Evolutionary conservation across 257 asterid genomes (phyloP).

Genomic region (Gentiana dahurica): DNA sequence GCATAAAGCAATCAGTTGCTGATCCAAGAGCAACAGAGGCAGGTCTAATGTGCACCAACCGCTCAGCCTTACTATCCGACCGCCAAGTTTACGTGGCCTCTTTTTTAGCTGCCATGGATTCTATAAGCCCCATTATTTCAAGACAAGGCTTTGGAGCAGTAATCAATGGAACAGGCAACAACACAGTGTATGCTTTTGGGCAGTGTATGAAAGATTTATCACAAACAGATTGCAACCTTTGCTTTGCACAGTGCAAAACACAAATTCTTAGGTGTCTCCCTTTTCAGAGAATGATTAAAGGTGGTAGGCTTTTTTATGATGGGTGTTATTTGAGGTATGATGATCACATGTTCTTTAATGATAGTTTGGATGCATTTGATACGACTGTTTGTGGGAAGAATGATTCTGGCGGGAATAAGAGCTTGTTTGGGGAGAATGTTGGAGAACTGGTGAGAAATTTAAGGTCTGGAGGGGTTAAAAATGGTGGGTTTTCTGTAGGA

Average conservation of each 20-base stretch:
- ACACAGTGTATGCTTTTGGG: slow-evolving; percentile 47
- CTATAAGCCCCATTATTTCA: slow-evolving; percentile 23
- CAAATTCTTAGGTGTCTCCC: slow-evolving; percentile 42
- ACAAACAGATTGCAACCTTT: slow-evolving; percentile 45
- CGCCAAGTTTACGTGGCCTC: slow-evolving; percentile 27
- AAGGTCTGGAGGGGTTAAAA: slow-evolving; percentile 30
- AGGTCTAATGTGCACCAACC: slow-evolving; percentile 39
- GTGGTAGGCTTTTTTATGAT: slow-evolving; percentile 45
- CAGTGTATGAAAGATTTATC: slow-evolving; percentile 64
- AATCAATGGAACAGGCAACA: slow-evolving; percentile 35
- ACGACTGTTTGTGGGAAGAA: slow-evolving; percentile 32
- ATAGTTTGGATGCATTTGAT: slow-evolving; percentile 38
- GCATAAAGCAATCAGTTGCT: slow-evolving; percentile 10
- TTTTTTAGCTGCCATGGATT: slow-evolving; percentile 46
- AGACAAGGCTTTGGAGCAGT: slow-evolving; percentile 31
- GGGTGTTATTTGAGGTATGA: slow-evolving; percentile 64
- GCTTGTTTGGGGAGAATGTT: slow-evolving; percentile 28
- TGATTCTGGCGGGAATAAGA: slow-evolving; percentile 38
- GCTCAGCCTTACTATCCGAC: slow-evolving; percentile 29
- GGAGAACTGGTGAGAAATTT: slow-evolving; percentile 33
- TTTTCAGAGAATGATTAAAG: slow-evolving; percentile 30
- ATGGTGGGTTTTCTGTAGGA: slow-evolving; percentile 45
- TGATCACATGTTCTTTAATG: slow-evolving; percentile 46
- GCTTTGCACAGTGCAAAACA: slow-evolving; percentile 49
- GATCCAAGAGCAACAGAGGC: slow-evolving; percentile 55